Evolutionary conservation across 108 stramenopile species (phyloP), one percentile per base, ranked within the genome.

Genomic region (Discostella pseudostelligera): DNA sequence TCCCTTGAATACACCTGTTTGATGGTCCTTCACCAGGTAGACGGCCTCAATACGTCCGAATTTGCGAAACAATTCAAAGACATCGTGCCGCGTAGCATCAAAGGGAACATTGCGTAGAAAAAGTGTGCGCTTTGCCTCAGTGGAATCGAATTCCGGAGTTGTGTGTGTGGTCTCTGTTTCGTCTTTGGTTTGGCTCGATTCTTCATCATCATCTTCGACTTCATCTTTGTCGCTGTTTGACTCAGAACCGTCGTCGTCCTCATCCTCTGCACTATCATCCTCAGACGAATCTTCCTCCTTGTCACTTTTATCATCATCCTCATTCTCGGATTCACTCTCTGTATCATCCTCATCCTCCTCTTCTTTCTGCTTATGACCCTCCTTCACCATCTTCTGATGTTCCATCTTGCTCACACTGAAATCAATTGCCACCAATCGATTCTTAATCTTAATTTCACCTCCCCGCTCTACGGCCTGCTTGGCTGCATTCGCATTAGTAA

Each of bases 81-180:
- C 21, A 49, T 91, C 93, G 48, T 91, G 83, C 32, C 93, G 74
- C 29, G 93, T 94, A 24, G 88, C 72, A 76, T 98, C 99, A 70
- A 97, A 99, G 12, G 97, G 92, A 39, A 99, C 69, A 71, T 98
- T 97, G 25, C 99, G 88, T 19, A 99, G 47, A 62, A 99, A 99
- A 1, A 98, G 55, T 19, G 93, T 94, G 49, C 76, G 77, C 42
- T 71, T 64, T 42, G 84, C 62, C 45, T 74, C 73, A 24, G 14
- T 46, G 32, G 59, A 32, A 28, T 78, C 76, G 39, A 58, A 65
- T 40, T 68, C 56, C 8, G 71, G 63, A 19, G 39, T 28, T 37
- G 54, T 12, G 11, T 21, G 37, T 43, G 45, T 28, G 35, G 69
- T 62, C 10, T 81, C 72, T 35, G 77, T 70, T 24, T 78, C 79